A percentile compares a stretch with the other conserved stretches of the same genome.
These are phyloP conservation scores for Acer saccharum DNA, from an alignment of 345 rosid genomes.

Conservation along the genomic window DNA sequence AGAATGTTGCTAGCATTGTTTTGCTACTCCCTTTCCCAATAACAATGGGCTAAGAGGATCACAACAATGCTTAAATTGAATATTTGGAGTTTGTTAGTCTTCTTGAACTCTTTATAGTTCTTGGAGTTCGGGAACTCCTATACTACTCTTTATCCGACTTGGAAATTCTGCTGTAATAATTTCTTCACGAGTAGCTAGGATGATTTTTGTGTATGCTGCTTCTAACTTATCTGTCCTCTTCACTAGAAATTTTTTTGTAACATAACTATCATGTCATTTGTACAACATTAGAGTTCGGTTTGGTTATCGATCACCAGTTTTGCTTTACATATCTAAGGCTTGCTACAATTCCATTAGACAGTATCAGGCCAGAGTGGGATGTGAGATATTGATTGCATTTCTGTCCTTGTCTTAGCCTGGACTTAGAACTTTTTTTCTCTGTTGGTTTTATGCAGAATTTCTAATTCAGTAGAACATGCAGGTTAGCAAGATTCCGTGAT, in stretches of 20 bases:
- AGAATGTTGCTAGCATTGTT: constrained; percentile 18
- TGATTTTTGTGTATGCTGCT: neutral
- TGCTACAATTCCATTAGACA: too few species aligned
- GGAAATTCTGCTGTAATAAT: neutral
- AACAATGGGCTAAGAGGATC: constrained; percentile 24
- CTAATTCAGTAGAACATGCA: too few species aligned
- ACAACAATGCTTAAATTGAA: constrained; percentile 38
- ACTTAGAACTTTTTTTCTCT: too few species aligned
- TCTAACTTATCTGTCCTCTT: neutral
- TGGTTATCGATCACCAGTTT: too few species aligned
- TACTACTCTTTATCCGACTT: neutral
- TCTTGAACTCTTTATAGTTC: constrained; percentile 40
- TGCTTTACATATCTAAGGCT: too few species aligned
- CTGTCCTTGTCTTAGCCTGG: too few species aligned
- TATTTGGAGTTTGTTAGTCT: constrained; percentile 46
- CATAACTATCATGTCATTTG: too few species aligned
- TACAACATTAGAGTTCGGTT: too few species aligned
- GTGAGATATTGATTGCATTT: too few species aligned
- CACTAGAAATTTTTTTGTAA: too few species aligned
- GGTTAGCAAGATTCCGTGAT: constrained; percentile 39
- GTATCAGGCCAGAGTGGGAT: too few species aligned
- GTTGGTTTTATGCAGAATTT: too few species aligned
- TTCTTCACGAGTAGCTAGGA: neutral
- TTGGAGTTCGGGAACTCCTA: constrained; percentile 55
- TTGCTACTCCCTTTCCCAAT: constrained; percentile 20